phyloP scores from a whole-genome alignment of 2,329 filamentous ascomycete species.

The Phialemonium atrogriseum region DNA sequence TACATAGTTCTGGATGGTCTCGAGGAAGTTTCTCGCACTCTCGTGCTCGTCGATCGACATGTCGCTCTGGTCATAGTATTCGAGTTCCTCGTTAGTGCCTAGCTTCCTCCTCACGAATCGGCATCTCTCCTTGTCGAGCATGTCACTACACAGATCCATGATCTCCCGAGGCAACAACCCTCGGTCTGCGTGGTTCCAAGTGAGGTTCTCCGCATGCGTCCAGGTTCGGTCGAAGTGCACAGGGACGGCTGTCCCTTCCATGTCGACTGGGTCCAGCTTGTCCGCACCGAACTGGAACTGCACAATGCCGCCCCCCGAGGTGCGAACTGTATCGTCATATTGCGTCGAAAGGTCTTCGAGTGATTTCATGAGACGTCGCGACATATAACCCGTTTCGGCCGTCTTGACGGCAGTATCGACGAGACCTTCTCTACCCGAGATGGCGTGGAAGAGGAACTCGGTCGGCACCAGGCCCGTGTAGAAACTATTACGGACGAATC shows the following conservation, averaged over 20 bases:
- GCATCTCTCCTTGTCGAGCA: constrained; percentile 59
- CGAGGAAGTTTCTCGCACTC: constrained; percentile 72
- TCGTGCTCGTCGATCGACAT: constrained; percentile 70
- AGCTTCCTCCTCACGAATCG: constrained; percentile 55
- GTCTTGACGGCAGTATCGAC: constrained; percentile 99
- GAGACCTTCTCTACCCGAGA: constrained; percentile 94
- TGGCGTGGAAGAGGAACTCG: constrained; percentile 97
- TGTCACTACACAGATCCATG: constrained; percentile 54
- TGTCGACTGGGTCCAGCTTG: constrained; percentile 90
- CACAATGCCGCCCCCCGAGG: constrained; percentile 78
- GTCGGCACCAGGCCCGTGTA: constrained; percentile 84
- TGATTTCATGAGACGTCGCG: constrained; percentile 93
- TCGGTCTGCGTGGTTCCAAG: constrained; percentile 68
- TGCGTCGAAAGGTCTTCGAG: constrained; percentile 88
- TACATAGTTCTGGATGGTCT: constrained; percentile 68
- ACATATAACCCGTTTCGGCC: constrained; percentile 98
- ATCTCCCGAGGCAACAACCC: constrained; percentile 71
- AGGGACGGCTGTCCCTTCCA: constrained; percentile 89
- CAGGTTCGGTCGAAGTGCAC: constrained; percentile 90
- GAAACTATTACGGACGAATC: constrained; percentile 96
- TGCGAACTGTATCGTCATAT: constrained; percentile 92
- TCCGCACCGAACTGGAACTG: constrained; percentile 98
- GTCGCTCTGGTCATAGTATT: constrained; percentile 62
- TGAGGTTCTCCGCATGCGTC: constrained; percentile 67
- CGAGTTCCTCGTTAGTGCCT: constrained; percentile 52